These are phyloP conservation scores for Flaveria brownii DNA, from an alignment of 129 eudicot genomes.

Conservation along the genomic window DNA sequence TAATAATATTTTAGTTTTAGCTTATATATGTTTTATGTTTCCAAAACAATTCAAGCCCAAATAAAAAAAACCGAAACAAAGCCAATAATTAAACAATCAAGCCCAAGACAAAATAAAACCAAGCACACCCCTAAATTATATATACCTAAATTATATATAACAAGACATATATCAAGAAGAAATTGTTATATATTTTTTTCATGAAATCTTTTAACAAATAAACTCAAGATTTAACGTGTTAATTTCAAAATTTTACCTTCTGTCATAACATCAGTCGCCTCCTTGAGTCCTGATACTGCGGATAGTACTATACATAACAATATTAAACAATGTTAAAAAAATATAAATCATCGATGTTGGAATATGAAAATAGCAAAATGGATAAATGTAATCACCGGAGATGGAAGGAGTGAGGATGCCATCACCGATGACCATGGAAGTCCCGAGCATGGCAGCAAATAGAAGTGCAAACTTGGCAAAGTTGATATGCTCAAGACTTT, in stretches of 20 bases:
- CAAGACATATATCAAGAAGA: no score
- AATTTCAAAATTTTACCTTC: constrained; percentile 42
- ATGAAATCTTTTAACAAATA: not conserved
- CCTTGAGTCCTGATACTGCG: constrained; percentile 71
- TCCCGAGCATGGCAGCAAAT: constrained; percentile 73
- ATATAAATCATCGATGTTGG: not conserved
- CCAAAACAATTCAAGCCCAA: no score
- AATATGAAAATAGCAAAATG: not conserved
- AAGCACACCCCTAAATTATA: no score
- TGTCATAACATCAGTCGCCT: constrained; percentile 49
- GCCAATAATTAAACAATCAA: no score
- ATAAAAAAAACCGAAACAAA: no score
- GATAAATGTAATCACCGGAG: constrained; percentile 44
- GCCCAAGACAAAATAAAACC: no score
- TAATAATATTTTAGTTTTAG: no score
- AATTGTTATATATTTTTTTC: not conserved
- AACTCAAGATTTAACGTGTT: not conserved
- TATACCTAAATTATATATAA: no score
- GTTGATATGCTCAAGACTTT: constrained; percentile 48
- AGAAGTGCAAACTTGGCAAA: constrained; percentile 56
- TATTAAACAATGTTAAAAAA: not conserved
- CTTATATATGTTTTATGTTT: no score
- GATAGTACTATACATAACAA: constrained; percentile 45
- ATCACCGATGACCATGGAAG: constrained; percentile 83
- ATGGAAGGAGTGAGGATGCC: constrained; percentile 83